phyloP scores from a whole-genome alignment of 305 asterid genomes.

The Solanum hybrid region DNA sequence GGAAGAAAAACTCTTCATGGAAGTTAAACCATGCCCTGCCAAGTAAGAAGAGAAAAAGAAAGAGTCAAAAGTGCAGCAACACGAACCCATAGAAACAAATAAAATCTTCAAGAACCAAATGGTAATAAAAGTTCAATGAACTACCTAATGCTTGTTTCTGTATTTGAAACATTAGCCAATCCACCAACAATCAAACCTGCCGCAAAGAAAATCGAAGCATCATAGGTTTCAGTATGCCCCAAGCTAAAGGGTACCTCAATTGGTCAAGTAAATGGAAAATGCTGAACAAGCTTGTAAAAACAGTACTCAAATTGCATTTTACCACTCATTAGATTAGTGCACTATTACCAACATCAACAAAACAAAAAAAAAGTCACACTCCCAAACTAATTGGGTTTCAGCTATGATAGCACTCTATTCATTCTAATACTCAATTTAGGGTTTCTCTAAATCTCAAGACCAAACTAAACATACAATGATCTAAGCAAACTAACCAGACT shows the following conservation, averaged over 20 bases:
- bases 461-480: conserved; percentile 6
- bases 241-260: neutral
- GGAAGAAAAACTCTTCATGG: conserved; percentile 95
- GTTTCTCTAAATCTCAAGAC: conserved; percentile 10
- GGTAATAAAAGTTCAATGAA: neutral
- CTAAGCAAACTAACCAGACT: neutral
- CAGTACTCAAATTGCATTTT: neutral
- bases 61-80: neutral
- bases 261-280: neutral
- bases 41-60: conserved; percentile 9
- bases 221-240: neutral
- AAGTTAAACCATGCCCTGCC: conserved; percentile 96
- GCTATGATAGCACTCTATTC: neutral
- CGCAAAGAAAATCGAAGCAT: conserved; percentile 7
- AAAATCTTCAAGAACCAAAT: neutral
- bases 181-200: conserved; percentile 90
- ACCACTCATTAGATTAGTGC: neutral
- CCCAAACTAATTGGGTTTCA: neutral
- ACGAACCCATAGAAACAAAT: neutral
- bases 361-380: neutral
- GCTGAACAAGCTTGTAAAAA: neutral
- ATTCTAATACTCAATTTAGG: conserved; percentile 4
- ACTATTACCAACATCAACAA: neutral
- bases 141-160: conserved; percentile 79
- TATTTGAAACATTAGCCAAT: conserved; percentile 76